Evolutionary conservation across 208 protist species (phyloP), one percentile per base, ranked within the genome.

Genomic region (Vickermania ingenoplastis): DNA sequence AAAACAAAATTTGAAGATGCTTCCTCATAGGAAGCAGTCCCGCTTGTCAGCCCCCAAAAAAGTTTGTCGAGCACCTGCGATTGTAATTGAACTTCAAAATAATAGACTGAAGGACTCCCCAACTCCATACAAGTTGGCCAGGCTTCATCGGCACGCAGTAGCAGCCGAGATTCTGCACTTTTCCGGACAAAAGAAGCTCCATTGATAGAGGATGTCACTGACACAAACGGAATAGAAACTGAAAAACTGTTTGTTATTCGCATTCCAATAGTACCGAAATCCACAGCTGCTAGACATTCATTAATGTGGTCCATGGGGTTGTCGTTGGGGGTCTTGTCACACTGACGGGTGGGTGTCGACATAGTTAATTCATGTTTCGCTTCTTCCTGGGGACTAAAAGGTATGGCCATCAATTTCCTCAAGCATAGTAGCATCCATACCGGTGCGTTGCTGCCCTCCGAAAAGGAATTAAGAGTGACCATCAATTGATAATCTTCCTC

Each of bases 1-100:
- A 45, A 45, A 45, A 45, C 36, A 45, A 45, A 45, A n/a, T 17
- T 7, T 7, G 36, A 45, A 45, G 36, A 45, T 17, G 36, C 36
- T 45, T 45, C 36, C 17, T 45, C 36, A 45, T n/a, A 45, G 7
- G 36, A 45, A 17, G 36, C 36, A 17, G 7, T 17, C 7, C 36
- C 53, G 21, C 65, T 61, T 2, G 53, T 65, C 17, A 24, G 52
- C n/a, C n/a, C 53, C 1, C 41, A 41, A 31, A 63, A 41, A 3
- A 49, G 29, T 29, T 24, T 54, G 26, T 22, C 49, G 59, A 31
- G 45, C 57, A 66, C 21, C 52, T 53, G 41, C 11, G 77, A 77
- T 50, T 75, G 67, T 24, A 93, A 53, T 28, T 71, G 89, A 13
- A 89, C 86, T 66, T 95, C 89, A 71, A 84, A 95, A 67, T 95